Evolutionary conservation across 441 rosid species (phyloP), one percentile per base, ranked within the genome.

Genomic region (Brassica hybrid): DNA sequence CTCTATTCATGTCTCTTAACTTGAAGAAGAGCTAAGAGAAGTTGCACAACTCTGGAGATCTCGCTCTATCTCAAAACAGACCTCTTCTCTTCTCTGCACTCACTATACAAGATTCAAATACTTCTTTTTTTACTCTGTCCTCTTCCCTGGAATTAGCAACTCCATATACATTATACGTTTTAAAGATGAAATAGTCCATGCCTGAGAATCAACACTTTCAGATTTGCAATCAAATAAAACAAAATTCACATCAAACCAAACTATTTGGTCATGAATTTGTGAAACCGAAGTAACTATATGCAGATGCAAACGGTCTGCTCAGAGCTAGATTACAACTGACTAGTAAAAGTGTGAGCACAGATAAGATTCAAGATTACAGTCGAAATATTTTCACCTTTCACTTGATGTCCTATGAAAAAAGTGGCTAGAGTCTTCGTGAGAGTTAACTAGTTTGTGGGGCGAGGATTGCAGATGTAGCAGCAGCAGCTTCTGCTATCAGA

Each of bases 401-500:
- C 23, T 21, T 21, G 23, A 21, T 21, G 23, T 21, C 23, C 23
- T 21, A 21, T 21, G 23, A 21, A 21, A 21, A 21, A 21, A 21
- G 23, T 21, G 23, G 76, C 48, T 58, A 41, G 14, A 43, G 14
- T n/a, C 52, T 45, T 10, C 7, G 71, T 62, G 27, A 57, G 6
- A 48, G 16, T 11, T 78, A 17, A 27, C 87, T 91, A 92, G 77
- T 83, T 90, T 19, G 78, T n/a, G 81, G 41, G 83, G 23, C 76
- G 63, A 71, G 75, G 65, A 86, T 74, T 80, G 92, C 87, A 65
- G 97, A 91, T 58, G 87, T 21, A 21, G 23, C 89, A 57, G 86
- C 82, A 7, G 93, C 91, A 64, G 97, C 98, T 88, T 94, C 98
- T 25, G 97, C 94, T 60, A 96, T 86, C 45, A 96, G 87, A 76